These are phyloP conservation scores for Strombidium stylifer DNA, from an alignment of 73 alveolate genomes.

Conservation along the genomic window DNA sequence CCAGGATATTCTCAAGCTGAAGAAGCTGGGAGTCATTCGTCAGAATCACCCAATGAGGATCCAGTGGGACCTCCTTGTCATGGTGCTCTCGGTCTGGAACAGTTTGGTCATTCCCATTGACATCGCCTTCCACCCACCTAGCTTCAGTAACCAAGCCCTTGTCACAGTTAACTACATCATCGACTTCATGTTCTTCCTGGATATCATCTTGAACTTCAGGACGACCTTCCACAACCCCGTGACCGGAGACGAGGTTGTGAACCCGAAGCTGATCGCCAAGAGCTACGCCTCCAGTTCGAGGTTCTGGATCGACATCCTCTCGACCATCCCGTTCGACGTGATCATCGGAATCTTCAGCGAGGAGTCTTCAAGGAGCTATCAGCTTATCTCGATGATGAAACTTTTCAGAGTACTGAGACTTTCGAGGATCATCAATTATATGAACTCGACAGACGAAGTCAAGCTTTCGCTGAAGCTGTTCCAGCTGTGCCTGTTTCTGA, in stretches of 20 bases:
- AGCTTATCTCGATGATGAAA: constrained; percentile 17
- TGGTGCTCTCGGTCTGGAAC: constrained; percentile 47
- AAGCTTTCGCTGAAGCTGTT: constrained; percentile 4
- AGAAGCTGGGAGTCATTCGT: constrained; percentile 45
- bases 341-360: no score
- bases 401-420: constrained; percentile 21
- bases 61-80: constrained; percentile 67
- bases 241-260: constrained; percentile 69
- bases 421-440: constrained; percentile 12
- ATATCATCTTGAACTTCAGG: constrained; percentile 53
- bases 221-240: constrained; percentile 59
- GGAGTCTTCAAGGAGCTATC: not conserved
- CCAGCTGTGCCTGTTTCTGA: constrained; percentile 11
- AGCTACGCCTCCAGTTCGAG: constrained; percentile 40
- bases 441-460: constrained; percentile 12
- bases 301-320: constrained; percentile 16
- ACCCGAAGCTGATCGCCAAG: constrained; percentile 45
- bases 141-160: constrained; percentile 17
- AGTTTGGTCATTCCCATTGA: constrained; percentile 50
- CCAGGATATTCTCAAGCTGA: no score
- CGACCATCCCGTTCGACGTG: constrained; percentile 27
- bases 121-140: constrained; percentile 57
- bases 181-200: constrained; percentile 57
- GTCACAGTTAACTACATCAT: constrained; percentile 21
- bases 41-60: constrained; percentile 61